Conservation (phyloP, 257 asterid species). For the Primulina eburnea region DNA sequence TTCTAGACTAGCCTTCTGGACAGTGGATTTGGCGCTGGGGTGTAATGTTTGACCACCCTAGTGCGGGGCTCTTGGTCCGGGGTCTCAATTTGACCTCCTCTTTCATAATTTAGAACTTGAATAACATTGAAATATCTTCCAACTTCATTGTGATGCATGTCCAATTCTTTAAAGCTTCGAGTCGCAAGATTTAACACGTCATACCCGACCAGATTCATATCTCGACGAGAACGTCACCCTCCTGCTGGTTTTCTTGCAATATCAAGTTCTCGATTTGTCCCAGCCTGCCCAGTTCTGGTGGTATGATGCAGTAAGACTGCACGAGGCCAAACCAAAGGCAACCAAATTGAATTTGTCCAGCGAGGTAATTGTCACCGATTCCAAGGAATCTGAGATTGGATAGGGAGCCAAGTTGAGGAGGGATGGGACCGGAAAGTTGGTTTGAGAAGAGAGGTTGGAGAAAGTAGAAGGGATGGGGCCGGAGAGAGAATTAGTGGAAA, state of each 20-base stretch:
- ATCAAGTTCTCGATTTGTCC: constrained; percentile 38
- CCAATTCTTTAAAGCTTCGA: too few relatives aligned
- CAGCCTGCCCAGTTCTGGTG: constrained; percentile 57
- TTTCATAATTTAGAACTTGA: too few relatives aligned
- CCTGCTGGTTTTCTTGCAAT: constrained; percentile 62
- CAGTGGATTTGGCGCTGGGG: too few relatives aligned
- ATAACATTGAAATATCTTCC: too few relatives aligned
- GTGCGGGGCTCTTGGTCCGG: too few relatives aligned
- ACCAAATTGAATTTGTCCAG: constrained; percentile 58
- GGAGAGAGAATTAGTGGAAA: constrained; percentile 57
- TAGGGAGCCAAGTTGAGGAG: constrained; percentile 49
- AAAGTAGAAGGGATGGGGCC: constrained; percentile 93
- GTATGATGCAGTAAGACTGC: constrained; percentile 55
- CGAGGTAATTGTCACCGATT: constrained; percentile 68
- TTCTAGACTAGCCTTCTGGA: too few relatives aligned
- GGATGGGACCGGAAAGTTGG: constrained; percentile 80
- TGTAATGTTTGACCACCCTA: too few relatives aligned
- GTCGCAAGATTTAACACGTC: too few relatives aligned
- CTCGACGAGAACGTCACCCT: constrained; percentile 62
- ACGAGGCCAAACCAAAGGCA: constrained; percentile 68
- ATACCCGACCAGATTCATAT: too few relatives aligned
- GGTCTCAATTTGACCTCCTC: too few relatives aligned
- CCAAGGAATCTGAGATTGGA: constrained; percentile 47
- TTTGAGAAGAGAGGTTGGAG: constrained; percentile 69
- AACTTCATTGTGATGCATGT: too few relatives aligned